These are phyloP conservation scores for Pythium folliculosum DNA, from an alignment of 352 stramenopile genomes.

Conservation along the genomic window DNA sequence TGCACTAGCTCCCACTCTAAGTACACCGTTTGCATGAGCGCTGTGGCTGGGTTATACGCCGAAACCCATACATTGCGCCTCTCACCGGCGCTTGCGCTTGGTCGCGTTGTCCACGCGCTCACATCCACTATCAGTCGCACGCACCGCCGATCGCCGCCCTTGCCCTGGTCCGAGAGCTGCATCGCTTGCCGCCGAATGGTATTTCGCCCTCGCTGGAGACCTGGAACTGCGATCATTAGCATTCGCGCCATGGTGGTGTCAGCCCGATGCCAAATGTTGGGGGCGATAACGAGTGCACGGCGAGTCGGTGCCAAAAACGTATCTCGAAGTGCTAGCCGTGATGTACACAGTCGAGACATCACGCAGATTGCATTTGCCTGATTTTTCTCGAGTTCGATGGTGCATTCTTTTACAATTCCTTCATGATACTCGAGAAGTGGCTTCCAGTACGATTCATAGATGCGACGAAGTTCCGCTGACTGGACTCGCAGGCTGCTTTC, in stretches of 20 bases:
- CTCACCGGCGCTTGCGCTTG: neutral
- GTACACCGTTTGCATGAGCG: conserved; percentile 50
- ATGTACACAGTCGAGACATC: conserved; percentile 41
- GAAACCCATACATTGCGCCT: conserved; percentile 41
- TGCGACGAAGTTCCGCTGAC: conserved; percentile 31
- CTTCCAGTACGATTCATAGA: conserved; percentile 38
- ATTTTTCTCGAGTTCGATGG: conserved; percentile 34
- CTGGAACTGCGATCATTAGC: conserved; percentile 48
- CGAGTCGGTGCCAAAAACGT: conserved; percentile 43
- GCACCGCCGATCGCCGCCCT: neutral
- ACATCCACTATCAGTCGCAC: conserved; percentile 56
- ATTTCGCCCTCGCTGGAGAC: conserved; percentile 43
- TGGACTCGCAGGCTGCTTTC: conserved; percentile 49
- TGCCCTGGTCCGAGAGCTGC: conserved; percentile 24
- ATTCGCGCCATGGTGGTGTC: conserved; percentile 11
- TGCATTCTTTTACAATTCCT: conserved; percentile 28
- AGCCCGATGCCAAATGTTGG: conserved; percentile 32
- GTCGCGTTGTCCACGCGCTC: conserved; percentile 34
- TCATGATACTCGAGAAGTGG: conserved; percentile 30
- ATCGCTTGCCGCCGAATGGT: conserved; percentile 42
- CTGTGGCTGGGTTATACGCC: conserved; percentile 55
- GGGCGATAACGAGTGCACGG: conserved; percentile 51
- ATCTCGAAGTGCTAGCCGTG: conserved; percentile 51
- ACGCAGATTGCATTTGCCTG: conserved; percentile 30
- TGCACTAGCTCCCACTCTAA: conserved; percentile 71